A percentile compares a stretch with the other conserved stretches of the same genome.
Conservation (phyloP, 2,329 filamentous ascomycete species). For the Exophiala sp. region DNA sequence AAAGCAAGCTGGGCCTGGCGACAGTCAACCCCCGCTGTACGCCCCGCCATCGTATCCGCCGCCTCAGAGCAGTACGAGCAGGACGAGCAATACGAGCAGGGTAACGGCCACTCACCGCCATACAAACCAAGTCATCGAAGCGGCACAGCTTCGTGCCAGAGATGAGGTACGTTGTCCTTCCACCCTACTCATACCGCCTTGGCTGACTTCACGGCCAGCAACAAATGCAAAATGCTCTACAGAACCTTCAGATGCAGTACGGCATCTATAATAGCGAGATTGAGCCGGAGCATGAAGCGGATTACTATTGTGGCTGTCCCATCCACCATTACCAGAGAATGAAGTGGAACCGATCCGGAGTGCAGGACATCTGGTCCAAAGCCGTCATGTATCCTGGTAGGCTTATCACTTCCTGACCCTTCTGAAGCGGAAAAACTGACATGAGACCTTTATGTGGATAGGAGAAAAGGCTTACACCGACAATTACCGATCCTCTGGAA, state of each 20-base stretch:
- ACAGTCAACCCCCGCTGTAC: conserved; percentile 7
- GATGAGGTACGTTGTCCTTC: conserved; percentile 34
- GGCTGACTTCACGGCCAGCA: conserved; percentile 31
- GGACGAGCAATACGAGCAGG: neutral
- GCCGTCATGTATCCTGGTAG: conserved; percentile 46
- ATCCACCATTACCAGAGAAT: conserved; percentile 38
- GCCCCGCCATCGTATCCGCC: conserved; percentile 18
- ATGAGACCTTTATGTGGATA: neutral
- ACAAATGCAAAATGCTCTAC: conserved; percentile 42
- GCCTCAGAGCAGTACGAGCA: neutral
- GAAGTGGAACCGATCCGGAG: conserved; percentile 36
- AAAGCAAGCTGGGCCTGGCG: neutral
- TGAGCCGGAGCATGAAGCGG: conserved; percentile 44
- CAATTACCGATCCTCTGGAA: conserved; percentile 14
- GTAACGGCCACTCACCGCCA: conserved; percentile 26
- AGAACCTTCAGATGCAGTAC: conserved; percentile 37
- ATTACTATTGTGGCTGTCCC: conserved; percentile 37
- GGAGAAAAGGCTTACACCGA: conserved; percentile 32
- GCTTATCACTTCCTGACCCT: neutral
- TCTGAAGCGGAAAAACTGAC: no score
- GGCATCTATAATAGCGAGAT: conserved; percentile 44
- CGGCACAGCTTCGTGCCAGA: conserved; percentile 35
- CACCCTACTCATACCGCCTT: neutral
- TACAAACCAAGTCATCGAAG: conserved; percentile 39
- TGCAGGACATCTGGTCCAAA: conserved; percentile 41